Evolutionary conservation across 139 green algal species (phyloP).

Genomic region (Coelastrella sp.): DNA sequence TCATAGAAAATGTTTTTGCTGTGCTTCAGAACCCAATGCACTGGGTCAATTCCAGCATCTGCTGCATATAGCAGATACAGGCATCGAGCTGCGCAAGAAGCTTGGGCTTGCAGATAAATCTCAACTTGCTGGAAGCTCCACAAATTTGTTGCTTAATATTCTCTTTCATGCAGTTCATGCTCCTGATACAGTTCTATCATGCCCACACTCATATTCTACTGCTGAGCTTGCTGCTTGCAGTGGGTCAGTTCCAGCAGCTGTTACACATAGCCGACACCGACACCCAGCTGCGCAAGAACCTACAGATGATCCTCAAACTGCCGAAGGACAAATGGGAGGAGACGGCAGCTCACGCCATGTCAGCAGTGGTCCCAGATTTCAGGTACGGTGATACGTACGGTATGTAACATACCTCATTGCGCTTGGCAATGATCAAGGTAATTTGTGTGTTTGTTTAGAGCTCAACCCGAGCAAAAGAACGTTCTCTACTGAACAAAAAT

Average conservation of each 20-base stretch:
- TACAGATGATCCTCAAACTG: constrained; percentile 42
- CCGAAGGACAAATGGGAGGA: constrained; percentile 42
- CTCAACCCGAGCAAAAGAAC: not conserved
- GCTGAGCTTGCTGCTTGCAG: not conserved
- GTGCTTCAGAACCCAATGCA: too few species aligned
- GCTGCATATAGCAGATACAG: too few species aligned
- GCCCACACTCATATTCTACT: too few species aligned
- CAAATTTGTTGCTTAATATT: too few species aligned
- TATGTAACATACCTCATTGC: not conserved
- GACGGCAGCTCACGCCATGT: constrained; percentile 27
- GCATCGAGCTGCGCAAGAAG: too few species aligned
- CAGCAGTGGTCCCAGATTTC: constrained; percentile 38
- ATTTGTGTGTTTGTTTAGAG: not conserved
- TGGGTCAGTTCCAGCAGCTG: constrained; percentile 12
- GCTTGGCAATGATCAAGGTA: not conserved
- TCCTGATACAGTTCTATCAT: too few species aligned
- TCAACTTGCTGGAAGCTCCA: too few species aligned
- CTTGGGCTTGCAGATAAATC: too few species aligned
- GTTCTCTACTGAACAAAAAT: too few species aligned
- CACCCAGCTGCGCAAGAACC: constrained; percentile 59
- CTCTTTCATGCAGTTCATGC: too few species aligned
- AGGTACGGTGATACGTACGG: not conserved
- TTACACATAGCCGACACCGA: not conserved
- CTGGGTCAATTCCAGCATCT: too few species aligned
- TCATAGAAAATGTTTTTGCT: too few species aligned